phyloP scores from a whole-genome alignment of 192 early-diverging fungal genomes.

The Mortierella alpina region DNA sequence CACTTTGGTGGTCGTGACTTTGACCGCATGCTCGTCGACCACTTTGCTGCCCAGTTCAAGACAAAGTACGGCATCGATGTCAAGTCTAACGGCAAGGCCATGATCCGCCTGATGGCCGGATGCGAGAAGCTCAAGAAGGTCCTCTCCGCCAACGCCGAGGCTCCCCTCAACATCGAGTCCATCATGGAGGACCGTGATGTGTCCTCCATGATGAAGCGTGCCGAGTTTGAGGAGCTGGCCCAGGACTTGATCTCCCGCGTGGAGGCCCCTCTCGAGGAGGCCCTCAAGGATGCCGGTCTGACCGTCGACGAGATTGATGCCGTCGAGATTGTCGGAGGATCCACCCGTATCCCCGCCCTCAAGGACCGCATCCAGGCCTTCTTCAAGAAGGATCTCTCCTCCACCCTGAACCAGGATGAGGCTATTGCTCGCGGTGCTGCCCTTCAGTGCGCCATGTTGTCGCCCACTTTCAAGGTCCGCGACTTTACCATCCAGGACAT shows the following conservation, averaged over 20 bases:
- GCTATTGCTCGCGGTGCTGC: conserved; percentile 96
- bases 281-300: conserved; percentile 80
- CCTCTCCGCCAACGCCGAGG: conserved; percentile 89
- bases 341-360: conserved; percentile 92
- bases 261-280: conserved; percentile 79
- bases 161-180: conserved; percentile 94
- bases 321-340: conserved; percentile 95
- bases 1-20: conserved; percentile 97
- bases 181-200: conserved; percentile 98
- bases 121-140: conserved; percentile 98
- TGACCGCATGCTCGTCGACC: conserved; percentile 89
- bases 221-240: conserved; percentile 89
- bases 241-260: conserved; percentile 78
- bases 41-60: conserved; percentile 90
- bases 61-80: conserved; percentile 98
- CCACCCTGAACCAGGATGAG: conserved; percentile 98
- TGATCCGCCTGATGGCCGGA: conserved; percentile 89
- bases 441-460: conserved; percentile 96
- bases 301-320: conserved; percentile 88
- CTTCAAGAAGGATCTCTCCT: conserved; percentile 91
- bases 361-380: conserved; percentile 90
- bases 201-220: conserved; percentile 82
- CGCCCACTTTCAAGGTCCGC: conserved; percentile 97
- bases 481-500: conserved; percentile 95
- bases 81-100: conserved; percentile 87